Conservation (phyloP, 805 yeast species). For the Candida germanica region DNA sequence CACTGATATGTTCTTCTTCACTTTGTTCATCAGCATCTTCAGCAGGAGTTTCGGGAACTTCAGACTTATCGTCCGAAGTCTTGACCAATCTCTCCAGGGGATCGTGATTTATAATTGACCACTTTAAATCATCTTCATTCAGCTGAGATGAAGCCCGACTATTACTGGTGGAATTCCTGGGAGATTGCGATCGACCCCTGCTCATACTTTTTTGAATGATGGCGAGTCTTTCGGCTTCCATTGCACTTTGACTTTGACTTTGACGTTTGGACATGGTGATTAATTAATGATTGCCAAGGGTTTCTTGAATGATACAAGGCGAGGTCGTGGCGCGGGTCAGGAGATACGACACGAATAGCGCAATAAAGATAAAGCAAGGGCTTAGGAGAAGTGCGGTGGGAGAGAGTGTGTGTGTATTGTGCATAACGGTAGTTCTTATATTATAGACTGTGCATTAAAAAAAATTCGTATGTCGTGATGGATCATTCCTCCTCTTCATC, state of each 20-base stretch:
- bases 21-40: constrained; percentile 37
- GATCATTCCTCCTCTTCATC: no score
- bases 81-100: constrained; percentile 61
- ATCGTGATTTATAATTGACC: constrained; percentile 69
- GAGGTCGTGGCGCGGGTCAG: neutral
- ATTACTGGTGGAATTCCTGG: constrained; percentile 22
- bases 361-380: no score
- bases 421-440: no score
- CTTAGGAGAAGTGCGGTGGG: no score
- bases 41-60: constrained; percentile 9
- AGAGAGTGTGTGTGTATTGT: no score
- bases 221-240: constrained; percentile 42
- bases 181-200: constrained; percentile 38
- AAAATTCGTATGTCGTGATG: no score
- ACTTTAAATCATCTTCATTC: constrained; percentile 46
- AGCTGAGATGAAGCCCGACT: constrained; percentile 34
- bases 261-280: constrained; percentile 32
- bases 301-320: constrained; percentile 1
- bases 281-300: constrained; percentile 8
- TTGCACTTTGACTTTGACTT: constrained; percentile 23
- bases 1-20: constrained; percentile 61
- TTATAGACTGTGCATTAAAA: no score
- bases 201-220: constrained; percentile 37
- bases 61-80: constrained; percentile 1
- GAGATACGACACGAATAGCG: no score